Percentiles rank a stretch among this genome's conserved stretches.
Evolutionary conservation across 192 early-diverging fungal genomes (phyloP).

Genomic region (Coemansia sp.): DNA sequence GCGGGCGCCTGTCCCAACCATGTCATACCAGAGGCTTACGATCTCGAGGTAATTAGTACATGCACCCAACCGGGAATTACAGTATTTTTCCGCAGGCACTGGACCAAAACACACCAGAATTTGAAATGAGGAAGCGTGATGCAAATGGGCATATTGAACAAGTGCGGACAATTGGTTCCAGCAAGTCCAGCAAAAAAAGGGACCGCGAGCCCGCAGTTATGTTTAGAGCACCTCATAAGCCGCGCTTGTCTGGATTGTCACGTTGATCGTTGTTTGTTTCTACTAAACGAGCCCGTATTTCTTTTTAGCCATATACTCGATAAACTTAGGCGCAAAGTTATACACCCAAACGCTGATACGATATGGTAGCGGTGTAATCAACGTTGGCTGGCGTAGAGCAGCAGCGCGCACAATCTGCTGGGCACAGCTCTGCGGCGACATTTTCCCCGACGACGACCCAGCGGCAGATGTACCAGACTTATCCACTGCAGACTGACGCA

Average conservation of each 20-base stretch:
- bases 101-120: neutral
- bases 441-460: constrained; percentile 59
- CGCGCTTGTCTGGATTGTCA: neutral
- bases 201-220: neutral
- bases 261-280: neutral
- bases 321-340: constrained; percentile 57
- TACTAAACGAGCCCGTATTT: constrained; percentile 60
- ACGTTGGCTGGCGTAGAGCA: constrained; percentile 44
- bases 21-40: neutral
- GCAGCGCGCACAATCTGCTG: constrained; percentile 62
- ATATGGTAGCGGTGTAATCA: constrained; percentile 68
- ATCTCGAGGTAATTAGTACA: too few relatives aligned
- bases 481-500: constrained; percentile 69
- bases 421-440: constrained; percentile 63
- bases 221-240: neutral
- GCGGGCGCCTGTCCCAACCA: neutral
- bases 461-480: neutral
- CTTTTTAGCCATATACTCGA: constrained; percentile 66
- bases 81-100: neutral
- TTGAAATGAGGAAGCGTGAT: too few relatives aligned
- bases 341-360: constrained; percentile 53
- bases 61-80: too few relatives aligned
- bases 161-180: too few relatives aligned
- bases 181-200: neutral
- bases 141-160: too few relatives aligned